These are phyloP conservation scores for Fusarium nematophilum DNA, from an alignment of 2,329 filamentous ascomycete genomes.

Conservation along the genomic window DNA sequence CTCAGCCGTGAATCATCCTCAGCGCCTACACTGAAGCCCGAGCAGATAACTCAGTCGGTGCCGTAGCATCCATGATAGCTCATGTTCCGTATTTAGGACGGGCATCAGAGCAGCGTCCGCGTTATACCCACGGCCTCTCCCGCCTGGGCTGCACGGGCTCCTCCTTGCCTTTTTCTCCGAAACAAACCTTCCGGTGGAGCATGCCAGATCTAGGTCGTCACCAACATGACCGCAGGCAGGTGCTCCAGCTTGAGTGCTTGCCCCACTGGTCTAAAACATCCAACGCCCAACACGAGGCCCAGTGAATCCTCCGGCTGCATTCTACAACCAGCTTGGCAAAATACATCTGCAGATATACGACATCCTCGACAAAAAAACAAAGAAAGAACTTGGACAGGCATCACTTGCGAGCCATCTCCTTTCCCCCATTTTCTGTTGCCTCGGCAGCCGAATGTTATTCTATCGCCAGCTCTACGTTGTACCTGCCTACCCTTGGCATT, in stretches of 20 bases:
- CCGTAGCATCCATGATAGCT: not conserved
- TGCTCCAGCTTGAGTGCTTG: not conserved
- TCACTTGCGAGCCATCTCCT: not conserved
- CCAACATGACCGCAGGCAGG: not conserved
- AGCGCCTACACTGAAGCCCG: no score
- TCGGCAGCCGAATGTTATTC: not conserved
- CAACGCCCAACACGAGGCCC: not conserved
- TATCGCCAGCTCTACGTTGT: not conserved
- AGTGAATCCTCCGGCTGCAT: not conserved
- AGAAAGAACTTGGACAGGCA: not conserved
- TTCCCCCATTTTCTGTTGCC: not conserved
- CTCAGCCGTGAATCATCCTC: no score
- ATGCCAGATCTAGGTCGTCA: constrained; percentile 11
- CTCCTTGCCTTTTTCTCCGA: constrained; percentile 18
- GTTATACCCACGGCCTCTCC: no score
- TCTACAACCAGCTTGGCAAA: not conserved
- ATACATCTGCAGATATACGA: not conserved
- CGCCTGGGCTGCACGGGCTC: constrained; percentile 1
- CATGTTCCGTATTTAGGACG: constrained; percentile 24
- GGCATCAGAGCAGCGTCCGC: constrained; percentile 18
- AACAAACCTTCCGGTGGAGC: constrained; percentile 29
- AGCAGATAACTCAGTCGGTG: no score
- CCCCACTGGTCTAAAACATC: not conserved
- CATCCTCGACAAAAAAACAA: not conserved
- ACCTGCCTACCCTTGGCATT: not conserved